Base-by-base conservation (phyloP, 208 protist species). In the Crithidia thermophila region DNA sequence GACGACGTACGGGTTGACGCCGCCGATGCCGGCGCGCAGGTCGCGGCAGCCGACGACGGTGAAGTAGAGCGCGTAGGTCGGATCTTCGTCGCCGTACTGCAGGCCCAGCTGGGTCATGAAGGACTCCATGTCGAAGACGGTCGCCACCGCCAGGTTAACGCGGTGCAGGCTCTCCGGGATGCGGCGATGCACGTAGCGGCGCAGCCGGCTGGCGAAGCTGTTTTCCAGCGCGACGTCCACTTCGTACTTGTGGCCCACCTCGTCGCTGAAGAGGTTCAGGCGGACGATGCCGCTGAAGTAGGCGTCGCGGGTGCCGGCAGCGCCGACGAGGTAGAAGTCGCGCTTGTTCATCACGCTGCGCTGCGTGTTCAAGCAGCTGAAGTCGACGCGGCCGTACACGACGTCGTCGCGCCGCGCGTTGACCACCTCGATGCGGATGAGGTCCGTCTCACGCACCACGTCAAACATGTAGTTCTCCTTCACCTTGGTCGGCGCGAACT, bases 111-210 rank as follows among this genome's bases (percentile, higher is more conserved):
- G 79, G 27, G 73, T 81, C 68, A 95, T 78, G 70, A 94, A 92
- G 31, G 79, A 82, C 61, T 95, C 87, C 69, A 93, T 91, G 62
- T 95, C 90, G 52, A 90, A 93, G 13, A 91, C 78, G 7, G 87
- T 94, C 27, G 77, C 76, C 4, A 94, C 71, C 9, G 79, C 79
- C 5, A 94, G 52, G 67, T 89, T 77, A 10, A 92, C 82, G 63
- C 88, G 85, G 71, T 95, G 90, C 40, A 95, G 67, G 30, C 68
- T 87, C 50, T 88, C 73, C 13, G 90, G 90, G 3, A 87, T 61
- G 39, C 76, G 82, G 20, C 73, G 71, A 42, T 82, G 67, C 5
- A 79, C 71, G 64, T 93, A 95, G 31, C 87, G 85, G 28, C 81
- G 74, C 28, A 95, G 77, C 16, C 90, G 87, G 28, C 78, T 82